Evolutionary conservation across 768 basidiomycete genomes (phyloP), one percentile per base, ranked within the genome.

Genomic region (Suillus paluster): DNA sequence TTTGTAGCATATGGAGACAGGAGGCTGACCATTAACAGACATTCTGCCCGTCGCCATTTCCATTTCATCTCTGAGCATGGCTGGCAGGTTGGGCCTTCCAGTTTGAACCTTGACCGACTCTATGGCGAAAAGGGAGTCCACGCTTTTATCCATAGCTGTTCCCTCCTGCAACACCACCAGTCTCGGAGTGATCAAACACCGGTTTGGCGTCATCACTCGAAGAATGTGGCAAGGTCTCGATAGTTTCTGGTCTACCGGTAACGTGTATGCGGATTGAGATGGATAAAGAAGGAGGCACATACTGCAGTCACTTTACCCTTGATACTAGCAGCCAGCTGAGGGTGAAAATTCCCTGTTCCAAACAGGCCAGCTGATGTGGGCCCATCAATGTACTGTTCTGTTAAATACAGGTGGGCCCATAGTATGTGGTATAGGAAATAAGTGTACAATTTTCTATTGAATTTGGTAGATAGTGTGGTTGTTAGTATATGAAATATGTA

Each of bases 1-100:
- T 45, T 11, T 34, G 39, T 30, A 10, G 17, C 38, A 33, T 56
- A 11, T 49, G 21, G 19, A 23, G 33, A 25, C 30, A n/a, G 41
- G 6, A 27, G 4, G 70, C 78, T 9, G 56, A 81, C 83, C 83
- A 45, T 76, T 80, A 30, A 85, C 77, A 6, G 79, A 80, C 58
- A 83, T 70, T 6, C 70, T 67, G 2, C 79, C 80, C 2, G 64
- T 67, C 2, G 70, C 68, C 5, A 59, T 58, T 1, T 59, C 67
- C 0, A 80, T 73, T 64, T 83, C 82, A 14, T 72, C 69, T 7
- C 64, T 52, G 0, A 84, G 61, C 11, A 84, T 64, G 0, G 55
- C 62, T 6, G 66, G 52, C 15, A 85, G 58, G 60, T 84, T 75
- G 3, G 83, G 83, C 2, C 84, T 71, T 4, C 83, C 80, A 5